Percentiles rank a stretch among this genome's conserved stretches.
Evolutionary conservation across 805 yeast genomes (phyloP).

Genomic region (Candida silvatica): DNA sequence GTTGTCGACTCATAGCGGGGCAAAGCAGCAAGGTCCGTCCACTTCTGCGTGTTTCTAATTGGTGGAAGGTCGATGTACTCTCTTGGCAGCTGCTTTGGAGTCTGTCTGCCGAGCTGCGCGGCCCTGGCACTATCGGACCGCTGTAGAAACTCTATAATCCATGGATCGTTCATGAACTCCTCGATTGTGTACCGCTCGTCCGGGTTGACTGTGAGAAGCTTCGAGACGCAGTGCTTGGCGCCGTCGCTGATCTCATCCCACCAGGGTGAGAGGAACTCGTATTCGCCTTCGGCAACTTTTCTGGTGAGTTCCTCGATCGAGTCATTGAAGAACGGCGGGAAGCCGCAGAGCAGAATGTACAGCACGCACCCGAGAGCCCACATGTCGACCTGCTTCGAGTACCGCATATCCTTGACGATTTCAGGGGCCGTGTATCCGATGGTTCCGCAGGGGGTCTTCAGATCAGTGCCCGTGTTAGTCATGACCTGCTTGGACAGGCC

Average conservation of each 20-base stretch:
- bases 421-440: conserved; percentile 99
- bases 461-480: conserved; percentile 39
- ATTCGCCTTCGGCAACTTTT: conserved; percentile 75
- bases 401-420: conserved; percentile 87
- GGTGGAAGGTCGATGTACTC: background rate
- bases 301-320: conserved; percentile 64
- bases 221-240: conserved; percentile 64
- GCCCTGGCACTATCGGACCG: conserved; percentile 19
- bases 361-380: conserved; percentile 98
- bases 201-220: conserved; percentile 66
- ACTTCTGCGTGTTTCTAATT: conserved; percentile 14
- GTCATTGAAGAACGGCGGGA: conserved; percentile 95
- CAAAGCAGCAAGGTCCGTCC: conserved; percentile 4
- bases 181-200: conserved; percentile 59
- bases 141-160: conserved; percentile 40
- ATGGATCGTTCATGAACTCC: conserved; percentile 66
- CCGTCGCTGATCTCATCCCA: conserved; percentile 73
- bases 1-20: background rate
- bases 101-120: background rate
- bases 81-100: background rate
- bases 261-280: conserved; percentile 73
- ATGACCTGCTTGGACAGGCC: conserved; percentile 89
- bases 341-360: conserved; percentile 90
- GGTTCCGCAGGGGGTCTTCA: conserved; percentile 95
- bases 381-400: conserved; percentile 93